Conservation (phyloP, 768 basidiomycete genomes). For the Boletus subcaerulescens region DNA sequence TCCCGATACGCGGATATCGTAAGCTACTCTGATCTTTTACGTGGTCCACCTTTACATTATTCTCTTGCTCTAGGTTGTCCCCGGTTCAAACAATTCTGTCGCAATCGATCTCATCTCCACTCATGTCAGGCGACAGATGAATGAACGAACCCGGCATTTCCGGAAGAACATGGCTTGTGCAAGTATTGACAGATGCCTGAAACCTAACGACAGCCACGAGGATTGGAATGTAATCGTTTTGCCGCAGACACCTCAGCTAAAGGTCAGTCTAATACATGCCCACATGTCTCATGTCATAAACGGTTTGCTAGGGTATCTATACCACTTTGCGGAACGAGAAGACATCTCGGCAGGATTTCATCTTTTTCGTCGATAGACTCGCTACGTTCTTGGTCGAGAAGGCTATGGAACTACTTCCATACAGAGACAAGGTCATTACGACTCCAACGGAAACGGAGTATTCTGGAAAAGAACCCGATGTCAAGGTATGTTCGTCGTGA, state of each 20-base stretch:
- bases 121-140: constrained; percentile 82
- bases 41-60: neutral
- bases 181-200: constrained; percentile 35
- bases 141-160: constrained; percentile 72
- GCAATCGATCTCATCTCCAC: constrained; percentile 93
- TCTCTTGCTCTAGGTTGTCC: constrained; percentile 73
- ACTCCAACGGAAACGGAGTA: constrained; percentile 64
- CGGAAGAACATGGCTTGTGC: constrained; percentile 67
- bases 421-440: constrained; percentile 50
- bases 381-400: constrained; percentile 82
- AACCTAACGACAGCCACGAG: constrained; percentile 37
- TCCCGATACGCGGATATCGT: constrained; percentile 89
- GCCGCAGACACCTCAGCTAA: constrained; percentile 75
- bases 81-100: constrained; percentile 83
- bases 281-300: neutral
- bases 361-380: constrained; percentile 88
- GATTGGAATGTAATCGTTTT: constrained; percentile 62
- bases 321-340: constrained; percentile 76
- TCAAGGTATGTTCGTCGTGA: constrained; percentile 42
- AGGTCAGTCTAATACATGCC: constrained; percentile 42
- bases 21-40: constrained; percentile 3
- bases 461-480: constrained; percentile 59
- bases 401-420: constrained; percentile 82
- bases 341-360: constrained; percentile 81
- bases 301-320: constrained; percentile 68